Evolutionary conservation across 2,329 filamentous ascomycete genomes (phyloP).

Genomic region (Claviceps purpurea): DNA sequence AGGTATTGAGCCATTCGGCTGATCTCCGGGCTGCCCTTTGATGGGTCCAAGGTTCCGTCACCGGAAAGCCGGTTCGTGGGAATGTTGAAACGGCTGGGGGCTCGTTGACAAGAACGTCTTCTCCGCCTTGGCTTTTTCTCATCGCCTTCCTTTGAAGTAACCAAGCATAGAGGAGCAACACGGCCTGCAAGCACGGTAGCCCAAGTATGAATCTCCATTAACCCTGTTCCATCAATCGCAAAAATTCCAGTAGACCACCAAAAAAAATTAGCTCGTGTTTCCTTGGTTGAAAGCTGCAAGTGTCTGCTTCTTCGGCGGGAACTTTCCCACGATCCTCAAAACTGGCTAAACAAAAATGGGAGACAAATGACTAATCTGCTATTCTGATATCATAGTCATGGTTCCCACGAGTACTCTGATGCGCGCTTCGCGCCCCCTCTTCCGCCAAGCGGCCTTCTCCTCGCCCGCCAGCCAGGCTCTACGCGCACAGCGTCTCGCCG

Average conservation of each 20-base stretch:
- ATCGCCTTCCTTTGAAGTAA: not conserved
- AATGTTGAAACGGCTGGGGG: too few species aligned
- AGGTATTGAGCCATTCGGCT: not conserved
- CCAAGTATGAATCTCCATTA: not conserved
- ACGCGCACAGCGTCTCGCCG: slow-evolving; percentile 19
- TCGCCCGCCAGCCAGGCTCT: slow-evolving; percentile 30
- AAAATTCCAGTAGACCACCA: not conserved
- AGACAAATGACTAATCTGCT: not conserved
- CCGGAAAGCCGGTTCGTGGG: not conserved
- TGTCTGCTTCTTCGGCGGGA: not conserved
- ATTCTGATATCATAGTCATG: slow-evolving; percentile 15
- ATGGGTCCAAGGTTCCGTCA: not conserved
- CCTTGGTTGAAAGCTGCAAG: not conserved
- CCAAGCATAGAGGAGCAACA: not conserved
- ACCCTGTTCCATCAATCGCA: not conserved
- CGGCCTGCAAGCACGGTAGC: not conserved
- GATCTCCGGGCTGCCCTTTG: not conserved
- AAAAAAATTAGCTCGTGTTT: not conserved
- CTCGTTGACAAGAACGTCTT: too few species aligned
- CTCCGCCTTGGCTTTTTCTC: not conserved
- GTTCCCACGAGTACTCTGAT: slow-evolving; percentile 35
- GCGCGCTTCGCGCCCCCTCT: slow-evolving; percentile 41
- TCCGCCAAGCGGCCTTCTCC: slow-evolving; percentile 32
- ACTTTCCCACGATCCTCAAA: not conserved
- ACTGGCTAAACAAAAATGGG: not conserved